These are phyloP conservation scores for Penicillium nordicum DNA, from an alignment of 2,329 filamentous ascomycete species.

Conservation along the genomic window DNA sequence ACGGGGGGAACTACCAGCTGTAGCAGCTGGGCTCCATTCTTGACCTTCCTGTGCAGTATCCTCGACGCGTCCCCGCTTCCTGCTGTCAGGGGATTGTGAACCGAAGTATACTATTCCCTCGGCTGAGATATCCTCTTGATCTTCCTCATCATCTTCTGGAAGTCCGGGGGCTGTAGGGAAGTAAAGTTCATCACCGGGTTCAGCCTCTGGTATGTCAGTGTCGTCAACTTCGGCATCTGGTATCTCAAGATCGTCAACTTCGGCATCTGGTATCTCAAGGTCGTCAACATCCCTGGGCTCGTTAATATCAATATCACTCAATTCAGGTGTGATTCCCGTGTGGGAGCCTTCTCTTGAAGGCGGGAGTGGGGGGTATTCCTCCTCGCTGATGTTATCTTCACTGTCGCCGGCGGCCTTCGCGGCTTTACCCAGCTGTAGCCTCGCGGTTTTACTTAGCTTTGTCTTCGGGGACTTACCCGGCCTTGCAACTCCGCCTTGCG, in stretches of 20 bases:
- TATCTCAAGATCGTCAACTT: neutral
- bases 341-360: neutral
- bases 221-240: neutral
- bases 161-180: too few species aligned
- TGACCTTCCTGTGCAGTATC: neutral
- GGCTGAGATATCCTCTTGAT: neutral
- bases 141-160: neutral
- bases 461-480: neutral
- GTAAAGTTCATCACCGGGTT: neutral
- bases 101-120: neutral
- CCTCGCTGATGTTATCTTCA: neutral
- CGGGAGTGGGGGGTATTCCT: neutral
- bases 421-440: too few species aligned
- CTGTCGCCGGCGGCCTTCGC: neutral
- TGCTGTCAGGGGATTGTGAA: neutral
- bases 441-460: neutral
- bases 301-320: neutral
- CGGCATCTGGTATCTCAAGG: neutral
- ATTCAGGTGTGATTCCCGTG: neutral
- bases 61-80: neutral
- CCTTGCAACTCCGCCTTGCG: neutral
- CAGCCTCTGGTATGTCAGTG: neutral
- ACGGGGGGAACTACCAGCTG: neutral
- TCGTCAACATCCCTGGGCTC: neutral
- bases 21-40: neutral